Conservation (phyloP, 306 rosid species). For the Prunus padus region DNA sequence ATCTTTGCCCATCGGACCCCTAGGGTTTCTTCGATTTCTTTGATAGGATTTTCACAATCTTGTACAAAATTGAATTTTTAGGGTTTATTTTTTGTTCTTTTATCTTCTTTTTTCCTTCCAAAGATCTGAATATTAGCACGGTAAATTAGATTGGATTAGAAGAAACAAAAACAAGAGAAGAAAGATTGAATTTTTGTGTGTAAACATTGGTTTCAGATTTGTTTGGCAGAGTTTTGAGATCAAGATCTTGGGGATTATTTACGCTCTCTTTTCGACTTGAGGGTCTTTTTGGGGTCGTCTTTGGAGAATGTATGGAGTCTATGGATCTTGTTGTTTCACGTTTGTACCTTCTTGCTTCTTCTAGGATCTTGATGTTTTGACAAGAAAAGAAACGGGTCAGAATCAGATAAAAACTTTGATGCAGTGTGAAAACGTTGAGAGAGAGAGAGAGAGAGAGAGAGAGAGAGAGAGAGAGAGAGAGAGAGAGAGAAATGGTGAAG, state of each 20-base stretch:
- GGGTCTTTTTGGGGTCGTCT: slow-evolving; percentile 56
- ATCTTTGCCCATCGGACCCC: slow-evolving; percentile 51
- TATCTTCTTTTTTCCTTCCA: not conserved
- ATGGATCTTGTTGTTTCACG: slow-evolving; percentile 63
- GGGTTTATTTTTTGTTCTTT: slow-evolving; percentile 21
- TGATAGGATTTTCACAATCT: not conserved
- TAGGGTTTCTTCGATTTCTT: slow-evolving; percentile 30
- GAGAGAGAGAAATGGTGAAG: not conserved
- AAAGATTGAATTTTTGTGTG: not conserved
- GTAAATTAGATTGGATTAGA: slow-evolving; percentile 1
- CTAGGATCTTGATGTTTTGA: slow-evolving; percentile 48
- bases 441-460: too few species aligned
- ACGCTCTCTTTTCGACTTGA: slow-evolving; percentile 25
- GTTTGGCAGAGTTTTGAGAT: not conserved
- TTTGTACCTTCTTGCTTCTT: slow-evolving; percentile 83
- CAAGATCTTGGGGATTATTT: not conserved
- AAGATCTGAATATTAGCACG: slow-evolving; percentile 20
- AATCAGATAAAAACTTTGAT: not conserved
- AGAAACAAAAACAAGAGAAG: not conserved
- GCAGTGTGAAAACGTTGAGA: not conserved
- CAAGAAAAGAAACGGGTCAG: not conserved
- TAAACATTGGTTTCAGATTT: slow-evolving; percentile 25
- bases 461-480: not conserved
- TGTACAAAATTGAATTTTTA: slow-evolving; percentile 9
- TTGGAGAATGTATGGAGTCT: slow-evolving; percentile 76